Evolutionary conservation across 2,329 filamentous ascomycete genomes (phyloP).

Genomic region (Davidsoniella neocaledoniae): DNA sequence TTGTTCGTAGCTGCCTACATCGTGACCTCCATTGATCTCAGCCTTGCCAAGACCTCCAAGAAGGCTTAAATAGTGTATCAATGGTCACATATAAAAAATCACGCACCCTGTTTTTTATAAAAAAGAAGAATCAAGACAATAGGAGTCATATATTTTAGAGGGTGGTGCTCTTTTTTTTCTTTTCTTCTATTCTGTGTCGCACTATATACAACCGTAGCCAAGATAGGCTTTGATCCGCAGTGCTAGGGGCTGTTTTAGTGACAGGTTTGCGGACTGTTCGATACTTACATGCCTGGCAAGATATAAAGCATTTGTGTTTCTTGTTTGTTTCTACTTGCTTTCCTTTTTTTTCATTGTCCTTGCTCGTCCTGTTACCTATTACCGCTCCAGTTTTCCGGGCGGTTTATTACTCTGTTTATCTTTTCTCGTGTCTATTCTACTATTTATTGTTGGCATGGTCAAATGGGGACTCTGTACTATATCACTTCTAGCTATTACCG

Average conservation of each 20-base stretch:
- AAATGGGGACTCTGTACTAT: too few species aligned
- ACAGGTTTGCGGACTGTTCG: background rate
- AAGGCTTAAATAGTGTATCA: background rate
- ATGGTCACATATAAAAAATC: too few species aligned
- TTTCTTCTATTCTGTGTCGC: too few species aligned
- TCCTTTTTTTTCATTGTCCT: slow-evolving; percentile 1
- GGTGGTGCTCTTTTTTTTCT: too few species aligned
- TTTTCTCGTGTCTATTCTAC: too few species aligned
- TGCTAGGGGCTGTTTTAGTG: background rate
- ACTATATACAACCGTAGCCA: too few species aligned
- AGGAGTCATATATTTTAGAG: too few species aligned
- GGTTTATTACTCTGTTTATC: background rate
- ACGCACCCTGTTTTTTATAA: too few species aligned
- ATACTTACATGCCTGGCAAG: background rate
- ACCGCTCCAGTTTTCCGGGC: background rate
- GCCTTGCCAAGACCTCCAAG: slow-evolving; percentile 34
- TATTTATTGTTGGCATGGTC: too few species aligned
- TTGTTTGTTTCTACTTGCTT: background rate
- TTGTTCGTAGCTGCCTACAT: slow-evolving; percentile 61
- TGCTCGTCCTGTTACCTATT: background rate
- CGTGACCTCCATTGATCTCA: slow-evolving; percentile 63
- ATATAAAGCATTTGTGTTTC: slow-evolving; percentile 2
- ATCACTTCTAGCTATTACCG: too few species aligned
- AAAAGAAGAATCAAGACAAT: too few species aligned
- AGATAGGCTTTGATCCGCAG: background rate